These are phyloP conservation scores for Didymella segeticola DNA, from an alignment of 2,329 filamentous ascomycete genomes.

Conservation along the genomic window DNA sequence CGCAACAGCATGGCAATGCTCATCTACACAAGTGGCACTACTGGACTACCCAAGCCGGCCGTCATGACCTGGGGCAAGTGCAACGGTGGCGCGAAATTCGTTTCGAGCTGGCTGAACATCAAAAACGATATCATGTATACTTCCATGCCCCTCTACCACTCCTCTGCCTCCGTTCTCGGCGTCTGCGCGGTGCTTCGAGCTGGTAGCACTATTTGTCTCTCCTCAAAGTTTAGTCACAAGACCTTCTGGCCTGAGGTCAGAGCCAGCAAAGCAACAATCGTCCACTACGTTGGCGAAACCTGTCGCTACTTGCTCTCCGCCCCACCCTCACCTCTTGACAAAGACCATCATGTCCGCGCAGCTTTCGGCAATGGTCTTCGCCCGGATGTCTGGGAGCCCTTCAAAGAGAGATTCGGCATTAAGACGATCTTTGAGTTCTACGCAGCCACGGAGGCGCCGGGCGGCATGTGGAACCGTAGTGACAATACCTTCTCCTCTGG, in stretches of 20 bases:
- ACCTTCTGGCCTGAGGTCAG: constrained; percentile 50
- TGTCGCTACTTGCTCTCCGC: constrained; percentile 49
- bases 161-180: constrained; percentile 39
- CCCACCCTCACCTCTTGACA: constrained; percentile 40
- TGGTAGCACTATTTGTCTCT: constrained; percentile 39
- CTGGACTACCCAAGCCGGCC: constrained; percentile 47
- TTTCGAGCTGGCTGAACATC: constrained; percentile 33
- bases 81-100: constrained; percentile 25
- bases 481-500: constrained; percentile 65
- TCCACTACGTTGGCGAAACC: constrained; percentile 51
- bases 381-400: constrained; percentile 51
- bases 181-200: constrained; percentile 35
- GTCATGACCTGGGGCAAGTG: constrained; percentile 40
- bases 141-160: constrained; percentile 50
- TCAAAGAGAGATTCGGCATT: constrained; percentile 51
- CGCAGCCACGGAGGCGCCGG: constrained; percentile 60
- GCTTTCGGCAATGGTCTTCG: constrained; percentile 52
- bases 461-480: constrained; percentile 60
- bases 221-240: constrained; percentile 44
- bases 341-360: constrained; percentile 38
- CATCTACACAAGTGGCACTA: constrained; percentile 51
- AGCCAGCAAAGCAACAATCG: constrained; percentile 44
- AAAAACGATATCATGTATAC: constrained; percentile 45
- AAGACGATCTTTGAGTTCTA: constrained; percentile 49
- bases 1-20: constrained; percentile 43